Evolutionary conservation across 2,329 filamentous ascomycete species (phyloP), one percentile per base, ranked within the genome.

Genomic region (Hymenoscyphus repandus): DNA sequence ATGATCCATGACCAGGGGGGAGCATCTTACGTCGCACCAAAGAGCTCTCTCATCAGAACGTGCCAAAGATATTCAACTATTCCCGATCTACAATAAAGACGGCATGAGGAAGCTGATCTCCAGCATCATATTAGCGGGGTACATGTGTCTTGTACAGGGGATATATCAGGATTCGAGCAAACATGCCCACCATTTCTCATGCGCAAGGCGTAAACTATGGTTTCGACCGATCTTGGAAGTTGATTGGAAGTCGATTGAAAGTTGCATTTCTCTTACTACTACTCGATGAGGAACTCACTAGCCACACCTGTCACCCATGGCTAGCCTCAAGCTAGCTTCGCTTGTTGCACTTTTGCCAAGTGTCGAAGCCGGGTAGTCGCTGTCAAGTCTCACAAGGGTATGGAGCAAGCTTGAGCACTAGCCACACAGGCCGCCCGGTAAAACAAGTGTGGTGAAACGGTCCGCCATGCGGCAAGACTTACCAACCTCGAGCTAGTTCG

Each of bases 111-210:
- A 9, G 34, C 27, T 20, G 50, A 49, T 52, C 41, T 49, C 45
- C 15, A 36, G 22, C 43, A 43, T 33, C 42, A 36, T 7, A 27
- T 27, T 27, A 36, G 31, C 36, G 27, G 44, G 40, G 36, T 47
- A 32, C 39, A 47, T 39, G 43, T 9, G 37, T 34, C 15, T n/a
- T 36, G 41, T 39, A 42, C 55, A 55, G 37, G 55, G 55, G 46
- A 53, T 33, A 50, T 50, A 54, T 41, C 55, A 55, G 49, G 55
- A 48, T 55, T 57, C 47, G 37, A 30, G 15, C 12, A n/a, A 38
- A 27, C 22, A 27, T 27, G 7, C 5, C 6, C 11, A 10, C 15
- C n/a, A 11, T 17, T 20, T 40, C 38, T n/a, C 13, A 6, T 31
- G 6, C 15, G 20, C 9, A 43, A 15, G 45, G 45, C 27, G 36